Conservation (phyloP, 805 yeast species). For the Nakazawaea sp. region DNA sequence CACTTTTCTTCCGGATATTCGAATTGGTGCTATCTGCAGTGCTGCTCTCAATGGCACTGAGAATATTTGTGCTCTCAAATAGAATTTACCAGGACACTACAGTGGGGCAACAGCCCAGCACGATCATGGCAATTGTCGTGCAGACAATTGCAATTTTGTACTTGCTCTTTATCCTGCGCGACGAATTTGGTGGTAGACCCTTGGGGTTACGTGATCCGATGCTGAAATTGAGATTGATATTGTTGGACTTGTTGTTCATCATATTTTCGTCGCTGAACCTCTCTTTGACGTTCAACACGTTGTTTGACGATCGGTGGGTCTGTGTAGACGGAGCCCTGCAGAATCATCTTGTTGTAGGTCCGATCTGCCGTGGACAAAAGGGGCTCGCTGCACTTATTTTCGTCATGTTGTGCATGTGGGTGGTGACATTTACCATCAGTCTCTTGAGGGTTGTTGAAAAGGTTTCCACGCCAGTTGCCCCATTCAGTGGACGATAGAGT, state of each 20-base stretch:
- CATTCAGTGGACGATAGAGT: background rate
- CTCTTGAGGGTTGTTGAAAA: conserved; percentile 75
- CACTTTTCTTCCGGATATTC: conserved; percentile 62
- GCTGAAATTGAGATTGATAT: conserved; percentile 72
- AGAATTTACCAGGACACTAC: conserved; percentile 25
- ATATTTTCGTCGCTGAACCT: conserved; percentile 86
- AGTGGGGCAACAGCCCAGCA: conserved; percentile 74
- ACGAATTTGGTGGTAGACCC: conserved; percentile 90
- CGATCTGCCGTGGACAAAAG: conserved; percentile 72
- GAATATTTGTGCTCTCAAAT: conserved; percentile 40
- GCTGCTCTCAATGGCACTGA: conserved; percentile 67
- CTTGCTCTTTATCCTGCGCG: conserved; percentile 75
- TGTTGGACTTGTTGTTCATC: conserved; percentile 80
- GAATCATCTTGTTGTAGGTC: conserved; percentile 28
- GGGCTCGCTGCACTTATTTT: conserved; percentile 76
- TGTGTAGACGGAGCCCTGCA: conserved; percentile 30
- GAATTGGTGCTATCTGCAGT: conserved; percentile 52
- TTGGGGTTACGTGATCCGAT: conserved; percentile 82
- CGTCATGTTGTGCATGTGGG: conserved; percentile 74
- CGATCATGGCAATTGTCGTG: conserved; percentile 87
- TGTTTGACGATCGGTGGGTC: conserved; percentile 80
- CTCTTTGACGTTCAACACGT: conserved; percentile 77
- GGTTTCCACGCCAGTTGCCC: conserved; percentile 23
- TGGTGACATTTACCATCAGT: conserved; percentile 76
- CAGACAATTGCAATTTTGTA: conserved; percentile 75